These are phyloP conservation scores for Penicillium sp. DNA, from an alignment of 2,329 filamentous ascomycete species.

Conservation along the genomic window DNA sequence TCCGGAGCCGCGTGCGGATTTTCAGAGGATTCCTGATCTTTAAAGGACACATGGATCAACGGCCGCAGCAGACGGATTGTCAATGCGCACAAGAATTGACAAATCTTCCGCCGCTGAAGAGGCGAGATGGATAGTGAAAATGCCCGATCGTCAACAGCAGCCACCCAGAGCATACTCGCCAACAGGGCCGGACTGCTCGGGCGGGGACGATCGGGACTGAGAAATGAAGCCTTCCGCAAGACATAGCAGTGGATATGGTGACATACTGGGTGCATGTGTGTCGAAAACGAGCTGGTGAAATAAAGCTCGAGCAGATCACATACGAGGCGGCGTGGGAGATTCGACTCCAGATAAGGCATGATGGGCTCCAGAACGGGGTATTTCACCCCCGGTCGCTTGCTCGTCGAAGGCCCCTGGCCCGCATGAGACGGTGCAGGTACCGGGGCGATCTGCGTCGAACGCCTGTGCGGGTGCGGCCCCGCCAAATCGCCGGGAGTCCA, in stretches of 20 bases:
- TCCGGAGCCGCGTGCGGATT: slow-evolving; percentile 56
- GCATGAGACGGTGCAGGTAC: slow-evolving; percentile 51
- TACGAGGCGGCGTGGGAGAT: slow-evolving; percentile 71
- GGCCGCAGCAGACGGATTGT: slow-evolving; percentile 80
- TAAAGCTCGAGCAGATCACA: slow-evolving; percentile 88
- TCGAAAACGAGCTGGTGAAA: slow-evolving; percentile 81
- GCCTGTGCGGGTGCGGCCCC: slow-evolving; percentile 29
- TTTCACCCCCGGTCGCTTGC: slow-evolving; percentile 46
- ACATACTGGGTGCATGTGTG: slow-evolving; percentile 82
- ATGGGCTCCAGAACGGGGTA: slow-evolving; percentile 83
- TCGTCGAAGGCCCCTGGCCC: slow-evolving; percentile 48
- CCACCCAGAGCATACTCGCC: slow-evolving; percentile 94
- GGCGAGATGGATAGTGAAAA: slow-evolving; percentile 78
- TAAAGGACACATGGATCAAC: slow-evolving; percentile 67
- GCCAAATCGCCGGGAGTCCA: slow-evolving; percentile 28
- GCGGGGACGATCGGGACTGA: slow-evolving; percentile 73
- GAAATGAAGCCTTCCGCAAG: slow-evolving; percentile 78
- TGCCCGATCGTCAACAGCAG: slow-evolving; percentile 86
- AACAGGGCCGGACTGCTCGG: slow-evolving; percentile 78
- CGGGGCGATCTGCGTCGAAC: slow-evolving; percentile 27
- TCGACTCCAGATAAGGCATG: slow-evolving; percentile 69
- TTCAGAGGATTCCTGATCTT: slow-evolving; percentile 43
- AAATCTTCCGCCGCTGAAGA: slow-evolving; percentile 74
- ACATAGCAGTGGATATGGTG: slow-evolving; percentile 86
- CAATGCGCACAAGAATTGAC: slow-evolving; percentile 79